Base-by-base conservation (phyloP, 345 rosid species). In the Syzygium oleosum region DNA sequence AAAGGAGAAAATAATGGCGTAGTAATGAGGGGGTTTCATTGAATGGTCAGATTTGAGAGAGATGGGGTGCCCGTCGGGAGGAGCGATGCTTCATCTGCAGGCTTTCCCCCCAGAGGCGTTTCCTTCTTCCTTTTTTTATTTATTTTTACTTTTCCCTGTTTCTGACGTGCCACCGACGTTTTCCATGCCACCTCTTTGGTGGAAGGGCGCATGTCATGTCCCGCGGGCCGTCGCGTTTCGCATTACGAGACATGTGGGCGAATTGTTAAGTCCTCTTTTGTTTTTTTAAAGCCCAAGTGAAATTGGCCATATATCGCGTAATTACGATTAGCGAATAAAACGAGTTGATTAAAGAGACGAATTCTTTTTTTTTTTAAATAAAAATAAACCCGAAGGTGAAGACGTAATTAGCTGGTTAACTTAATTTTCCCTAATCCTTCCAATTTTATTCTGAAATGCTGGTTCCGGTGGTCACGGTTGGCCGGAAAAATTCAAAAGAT, bases 111-210 rank as follows among this genome's bases (percentile, higher is more conserved):
- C 80, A 6, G 83, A 9, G 83, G 83, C 83, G 49, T 38, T 21
- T 10, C 38, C 25, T 9, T 34, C 41, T 5, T 38, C 31, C 15
- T 15, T 0, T 29, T 65, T 7, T 41, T 4, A 2, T 73, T 41
- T 12, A 19, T 38, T 73, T 73, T 5, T 1, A 0, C 4, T 73
- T 41, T 73, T 21, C 13, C 6, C 58, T 23, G 29, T n/a, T n/a
- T n/a, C 11, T 17, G 21, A 41, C 83, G 80, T 86, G 87, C 87
- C 87, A 86, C 87, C 84, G 87, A 51, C 87, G 87, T 52, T 86
- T 73, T 73, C 27, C 83, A 0, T 21, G 83, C 83, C 49, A 73
- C 49, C 83, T 1, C 49, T 7, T 41, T 0, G 27, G 27, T 22
- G 49, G 49, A 19, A 73, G 83, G 1, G 83, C 27, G 83, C 27